Evolutionary conservation across 208 protist genomes (phyloP).

Genomic region (Crithidia acanthocephali): DNA sequence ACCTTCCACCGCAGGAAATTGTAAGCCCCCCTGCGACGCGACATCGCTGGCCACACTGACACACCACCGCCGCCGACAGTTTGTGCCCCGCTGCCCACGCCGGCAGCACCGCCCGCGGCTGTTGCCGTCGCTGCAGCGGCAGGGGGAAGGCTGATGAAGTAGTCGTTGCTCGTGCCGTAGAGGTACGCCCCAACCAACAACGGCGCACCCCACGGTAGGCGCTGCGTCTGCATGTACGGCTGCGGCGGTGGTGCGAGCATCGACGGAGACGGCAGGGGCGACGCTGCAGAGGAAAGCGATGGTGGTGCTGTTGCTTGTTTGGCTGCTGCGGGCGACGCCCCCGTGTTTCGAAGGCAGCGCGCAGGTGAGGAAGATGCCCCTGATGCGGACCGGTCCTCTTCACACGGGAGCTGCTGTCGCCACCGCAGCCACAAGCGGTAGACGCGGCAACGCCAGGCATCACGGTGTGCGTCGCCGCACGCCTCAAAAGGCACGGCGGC

Average conservation of each 20-base stretch:
- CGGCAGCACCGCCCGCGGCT: not conserved
- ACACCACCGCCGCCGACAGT: slow-evolving; percentile 4
- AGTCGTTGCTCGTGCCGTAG: slow-evolving; percentile 64
- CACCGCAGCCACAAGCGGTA: slow-evolving; percentile 51
- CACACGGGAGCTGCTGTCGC: slow-evolving; percentile 21
- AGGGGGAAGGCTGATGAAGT: slow-evolving; percentile 57
- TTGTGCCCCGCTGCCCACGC: slow-evolving; percentile 9
- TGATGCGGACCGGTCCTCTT: not conserved
- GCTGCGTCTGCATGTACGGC: slow-evolving; percentile 6
- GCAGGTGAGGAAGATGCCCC: not conserved
- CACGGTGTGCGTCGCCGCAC: slow-evolving; percentile 6
- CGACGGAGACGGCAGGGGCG: not conserved
- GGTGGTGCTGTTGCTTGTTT: not conserved
- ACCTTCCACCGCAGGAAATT: slow-evolving; percentile 80
- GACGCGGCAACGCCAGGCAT: slow-evolving; percentile 34
- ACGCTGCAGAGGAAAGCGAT: not conserved
- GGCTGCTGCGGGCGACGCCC: not conserved
- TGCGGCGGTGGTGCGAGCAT: not conserved
- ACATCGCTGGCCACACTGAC: slow-evolving; percentile 31
- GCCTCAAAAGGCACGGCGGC: slow-evolving; percentile 70
- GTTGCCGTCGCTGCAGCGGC: not conserved
- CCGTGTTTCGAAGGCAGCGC: not conserved
- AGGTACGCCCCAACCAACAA: slow-evolving; percentile 68
- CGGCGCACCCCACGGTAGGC: slow-evolving; percentile 66
- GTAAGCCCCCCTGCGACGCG: slow-evolving; percentile 63